Evolutionary conservation across 495 filamentous ascomycete species (phyloP), one percentile per base, ranked within the genome.

Genomic region (Aspergillus wentii): DNA sequence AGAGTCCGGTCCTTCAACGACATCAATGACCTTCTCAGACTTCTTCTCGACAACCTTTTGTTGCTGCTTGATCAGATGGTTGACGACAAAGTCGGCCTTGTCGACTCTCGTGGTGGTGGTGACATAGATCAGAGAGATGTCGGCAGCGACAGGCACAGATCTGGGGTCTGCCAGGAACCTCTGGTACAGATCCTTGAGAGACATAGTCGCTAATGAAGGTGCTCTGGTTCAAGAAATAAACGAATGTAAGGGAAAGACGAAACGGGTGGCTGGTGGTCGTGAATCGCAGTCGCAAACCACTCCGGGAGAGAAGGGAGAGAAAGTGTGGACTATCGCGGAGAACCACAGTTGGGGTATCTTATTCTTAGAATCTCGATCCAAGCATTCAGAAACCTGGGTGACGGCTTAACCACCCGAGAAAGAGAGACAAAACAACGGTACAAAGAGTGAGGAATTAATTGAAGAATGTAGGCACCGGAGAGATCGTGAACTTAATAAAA

Each of bases 41-140:
- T 85, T 87, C 70, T 86, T 94, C 65, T 83, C 86, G 42, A 66
- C 53, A 52, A 83, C 72, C 41, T 73, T 76, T 17, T 69, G 62
- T 17, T 69, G 62, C 54, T 88, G 75, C 21, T 73, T 71, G 40
- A 57, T 64, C 37, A 95, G 58, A 62, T 97, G 90, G 62, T 82
- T 86, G 56, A 87, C 59, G 51, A 97, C 86, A 17, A 81, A 76
- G 30, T 80, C 71, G 16, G 82, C 45, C 37, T 82, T 76, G 35
- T 76, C 75, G 47, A 90, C 64, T 43, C 78, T 80, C 21, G 83
- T 84, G 20, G 87, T 80, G n/a, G 88, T 91, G 32, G 92, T 85
- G 57, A 97, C 85, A 69, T 97, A 98, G 67, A 91, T 79, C 53
- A 94, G 69, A 27, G 88, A 79, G 41, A 86, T 83, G 61, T 85